Base-by-base conservation (phyloP, 108 stramenopile genomes). In the Skeletonema potamos region DNA sequence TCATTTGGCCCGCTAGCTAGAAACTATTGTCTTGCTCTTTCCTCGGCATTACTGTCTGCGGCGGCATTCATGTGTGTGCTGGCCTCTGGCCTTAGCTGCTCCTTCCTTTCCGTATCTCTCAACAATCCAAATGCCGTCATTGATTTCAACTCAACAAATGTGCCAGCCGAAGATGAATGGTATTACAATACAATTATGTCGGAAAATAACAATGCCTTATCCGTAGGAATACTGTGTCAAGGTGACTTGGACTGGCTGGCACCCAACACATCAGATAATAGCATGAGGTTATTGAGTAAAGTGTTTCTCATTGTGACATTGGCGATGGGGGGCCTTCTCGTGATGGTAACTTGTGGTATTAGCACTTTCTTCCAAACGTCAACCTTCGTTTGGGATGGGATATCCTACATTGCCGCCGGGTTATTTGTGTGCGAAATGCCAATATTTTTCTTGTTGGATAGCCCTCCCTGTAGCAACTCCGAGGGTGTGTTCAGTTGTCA, bases 391-490 rank as follows among this genome's bases (percentile, higher is more conserved):
- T 79, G 77, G 77, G 66, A 57, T 46, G 33, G 41, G 30, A 72
- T 79, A n/a, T 59, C 70, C 0, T 33, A 62, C 51, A 37, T 62
- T 15, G 37, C 77, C 17, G 59, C 54, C 27, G 13, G 64, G 2
- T 8, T 28, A 6, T 71, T 79, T n/a, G 37, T 67, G 32, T 62
- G 54, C 27, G 27, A 72, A 7, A 36, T 79, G 27, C 70, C 77
- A 7, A 41, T 66, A 9, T 79, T 79, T 27, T 55, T 71, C 11
- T 37, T 79, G 43, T 24, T 79, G 0, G 65, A 66, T 24, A 60
- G 57, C 22, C 59, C 37, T 32, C 62, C 64, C 0, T 79, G 77
- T 29, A 64, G 48, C 27, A 28, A 39, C 12, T 27, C 6, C 46
- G 34, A 54, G 27, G 46, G 55, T 33, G 29, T 24, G 18, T 39